phyloP scores from a whole-genome alignment of 2,329 filamentous ascomycete genomes.

The Arthroderma sp. region DNA sequence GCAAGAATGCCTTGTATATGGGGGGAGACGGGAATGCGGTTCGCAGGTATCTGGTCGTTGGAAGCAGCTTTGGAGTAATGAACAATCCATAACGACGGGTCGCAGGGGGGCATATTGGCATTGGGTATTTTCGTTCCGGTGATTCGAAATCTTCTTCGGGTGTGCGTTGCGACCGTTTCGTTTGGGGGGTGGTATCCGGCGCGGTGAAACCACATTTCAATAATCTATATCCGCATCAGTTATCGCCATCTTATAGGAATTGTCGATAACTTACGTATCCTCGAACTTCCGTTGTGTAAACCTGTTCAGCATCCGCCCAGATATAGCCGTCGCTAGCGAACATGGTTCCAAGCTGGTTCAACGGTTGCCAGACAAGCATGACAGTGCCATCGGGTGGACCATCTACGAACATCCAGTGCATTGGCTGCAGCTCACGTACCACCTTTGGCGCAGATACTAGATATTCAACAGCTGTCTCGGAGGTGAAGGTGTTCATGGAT shows the following conservation, averaged over 20 bases:
- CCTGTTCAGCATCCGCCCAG: slow-evolving; percentile 71
- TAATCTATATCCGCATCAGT: slow-evolving; percentile 41
- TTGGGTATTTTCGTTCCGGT: slow-evolving; percentile 56
- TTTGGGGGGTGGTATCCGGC: slow-evolving; percentile 61
- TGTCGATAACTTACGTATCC: slow-evolving; percentile 43
- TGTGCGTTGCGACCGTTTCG: slow-evolving; percentile 62
- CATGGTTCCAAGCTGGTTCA: slow-evolving; percentile 53
- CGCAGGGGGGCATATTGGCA: slow-evolving; percentile 55
- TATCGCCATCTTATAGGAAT: not conserved
- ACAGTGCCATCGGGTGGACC: slow-evolving; percentile 69
- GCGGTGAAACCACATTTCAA: slow-evolving; percentile 81
- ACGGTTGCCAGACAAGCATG: slow-evolving; percentile 78
- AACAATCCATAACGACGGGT: slow-evolving; percentile 77
- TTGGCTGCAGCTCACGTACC: slow-evolving; percentile 68
- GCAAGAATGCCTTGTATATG: slow-evolving; percentile 29
- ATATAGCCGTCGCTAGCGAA: slow-evolving; percentile 88
- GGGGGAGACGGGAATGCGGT: slow-evolving; percentile 37
- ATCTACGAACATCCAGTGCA: slow-evolving; percentile 88
- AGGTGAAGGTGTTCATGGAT: slow-evolving; percentile 53
- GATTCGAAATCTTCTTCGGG: slow-evolving; percentile 75
- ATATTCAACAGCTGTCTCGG: slow-evolving; percentile 69
- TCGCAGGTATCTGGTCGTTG: slow-evolving; percentile 57
- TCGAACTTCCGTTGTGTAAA: slow-evolving; percentile 58
- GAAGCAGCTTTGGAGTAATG: slow-evolving; percentile 73
- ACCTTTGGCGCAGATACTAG: slow-evolving; percentile 73